Evolutionary conservation across 352 stramenopile genomes (phyloP).

Genomic region (Phytophthora niederhauseri): DNA sequence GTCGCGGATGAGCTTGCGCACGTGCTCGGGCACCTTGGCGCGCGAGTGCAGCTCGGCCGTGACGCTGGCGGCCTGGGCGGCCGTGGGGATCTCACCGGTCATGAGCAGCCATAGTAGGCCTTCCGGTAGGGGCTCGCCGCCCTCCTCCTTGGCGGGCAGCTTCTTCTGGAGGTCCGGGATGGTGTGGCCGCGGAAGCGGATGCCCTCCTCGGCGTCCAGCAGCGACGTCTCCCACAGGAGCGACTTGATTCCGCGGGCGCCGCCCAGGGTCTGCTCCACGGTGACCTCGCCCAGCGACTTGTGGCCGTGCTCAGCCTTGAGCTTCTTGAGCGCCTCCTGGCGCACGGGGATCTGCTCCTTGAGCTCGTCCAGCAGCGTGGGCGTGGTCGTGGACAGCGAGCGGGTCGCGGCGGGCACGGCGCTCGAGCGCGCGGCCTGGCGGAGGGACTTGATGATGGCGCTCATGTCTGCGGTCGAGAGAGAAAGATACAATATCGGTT

Average conservation of each 20-base stretch:
- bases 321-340: conserved; percentile 94
- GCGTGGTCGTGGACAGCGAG: conserved; percentile 68
- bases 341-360: conserved; percentile 91
- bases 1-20: conserved; percentile 94
- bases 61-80: conserved; percentile 95
- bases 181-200: conserved; percentile 98
- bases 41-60: conserved; percentile 96
- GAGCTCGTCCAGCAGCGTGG: conserved; percentile 84
- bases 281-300: conserved; percentile 95
- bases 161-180: conserved; percentile 98
- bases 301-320: conserved; percentile 94
- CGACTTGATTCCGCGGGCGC: conserved; percentile 97
- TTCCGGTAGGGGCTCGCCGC: conserved; percentile 97
- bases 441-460: conserved; percentile 72
- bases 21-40: conserved; percentile 95
- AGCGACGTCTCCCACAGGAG: conserved; percentile 99
- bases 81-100: conserved; percentile 97
- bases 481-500: conserved; percentile 7
- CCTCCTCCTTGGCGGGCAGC: conserved; percentile 92
- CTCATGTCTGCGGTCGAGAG: conserved; percentile 49
- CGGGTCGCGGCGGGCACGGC: conserved; percentile 43
- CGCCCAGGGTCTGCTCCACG: conserved; percentile 97
- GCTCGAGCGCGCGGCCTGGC: conserved; percentile 39
- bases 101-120: conserved; percentile 98
- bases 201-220: conserved; percentile 96